Evolutionary conservation across 2,329 filamentous ascomycete species (phyloP).

Genomic region (Fusarium dimerum): DNA sequence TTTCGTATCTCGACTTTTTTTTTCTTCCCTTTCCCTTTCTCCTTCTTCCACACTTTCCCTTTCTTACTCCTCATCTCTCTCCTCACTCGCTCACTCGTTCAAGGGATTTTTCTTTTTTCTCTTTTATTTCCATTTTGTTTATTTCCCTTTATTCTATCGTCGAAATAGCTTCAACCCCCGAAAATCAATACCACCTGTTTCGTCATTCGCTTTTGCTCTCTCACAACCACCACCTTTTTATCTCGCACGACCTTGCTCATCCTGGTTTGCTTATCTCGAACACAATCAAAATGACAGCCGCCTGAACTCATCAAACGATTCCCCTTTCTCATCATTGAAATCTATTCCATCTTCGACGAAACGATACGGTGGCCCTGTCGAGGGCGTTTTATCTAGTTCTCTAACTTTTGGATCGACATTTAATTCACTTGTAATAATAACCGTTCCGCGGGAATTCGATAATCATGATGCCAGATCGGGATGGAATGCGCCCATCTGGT

Average conservation of each 20-base stretch:
- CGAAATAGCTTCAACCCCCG: no score
- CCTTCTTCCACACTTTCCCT: conserved; percentile 1
- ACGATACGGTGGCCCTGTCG: not conserved
- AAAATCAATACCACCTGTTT: no score
- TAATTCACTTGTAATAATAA: no score
- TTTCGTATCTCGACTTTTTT: conserved; percentile 13
- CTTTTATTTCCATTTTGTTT: conserved; percentile 14
- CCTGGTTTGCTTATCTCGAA: conserved; percentile 15
- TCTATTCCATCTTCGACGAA: conserved; percentile 15
- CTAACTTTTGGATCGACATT: no score
- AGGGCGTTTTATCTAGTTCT: no score
- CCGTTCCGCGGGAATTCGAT: conserved; percentile 11
- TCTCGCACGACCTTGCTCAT: not conserved
- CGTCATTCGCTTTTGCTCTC: conserved; percentile 19
- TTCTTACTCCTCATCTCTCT: not conserved
- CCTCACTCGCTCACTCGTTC: conserved; percentile 16
- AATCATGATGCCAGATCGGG: conserved; percentile 28
- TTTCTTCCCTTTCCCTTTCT: conserved; percentile 4
- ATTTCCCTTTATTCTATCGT: conserved; percentile 6
- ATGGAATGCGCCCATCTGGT: conserved; percentile 22
- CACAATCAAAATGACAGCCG: conserved; percentile 24
- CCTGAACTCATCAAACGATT: conserved; percentile 11
- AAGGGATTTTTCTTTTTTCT: conserved; percentile 10
- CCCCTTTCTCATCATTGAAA: not conserved
- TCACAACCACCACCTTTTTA: conserved; percentile 7